phyloP scores from a whole-genome alignment of 2,329 filamentous ascomycete species.

The Neonectria coccinea region DNA sequence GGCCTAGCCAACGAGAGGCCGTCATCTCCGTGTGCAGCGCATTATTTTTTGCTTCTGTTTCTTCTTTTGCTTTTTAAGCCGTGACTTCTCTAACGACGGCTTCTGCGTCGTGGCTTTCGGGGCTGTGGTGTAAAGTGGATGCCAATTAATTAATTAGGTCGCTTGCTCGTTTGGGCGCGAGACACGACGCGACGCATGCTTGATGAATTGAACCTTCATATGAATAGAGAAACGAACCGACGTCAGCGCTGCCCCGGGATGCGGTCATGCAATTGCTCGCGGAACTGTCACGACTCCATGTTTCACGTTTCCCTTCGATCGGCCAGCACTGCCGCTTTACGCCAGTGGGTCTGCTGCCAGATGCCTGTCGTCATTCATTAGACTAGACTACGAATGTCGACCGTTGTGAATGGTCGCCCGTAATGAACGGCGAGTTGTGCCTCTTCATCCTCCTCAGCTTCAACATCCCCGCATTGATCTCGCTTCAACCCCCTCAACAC shows the following conservation, averaged over 20 bases:
- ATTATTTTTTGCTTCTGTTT: slow-evolving; percentile 18
- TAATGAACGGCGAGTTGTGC: neutral
- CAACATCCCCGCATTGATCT: neutral
- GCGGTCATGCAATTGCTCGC: slow-evolving; percentile 14
- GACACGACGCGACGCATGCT: neutral
- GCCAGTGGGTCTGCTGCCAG: neutral
- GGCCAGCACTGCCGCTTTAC: slow-evolving; percentile 1
- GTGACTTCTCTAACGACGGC: slow-evolving; percentile 18
- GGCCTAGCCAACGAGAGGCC: slow-evolving; percentile 9
- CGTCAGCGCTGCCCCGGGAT: slow-evolving; percentile 4
- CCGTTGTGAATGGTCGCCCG: slow-evolving; percentile 3
- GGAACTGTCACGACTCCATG: slow-evolving; percentile 17
- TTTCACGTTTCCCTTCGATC: slow-evolving; percentile 9
- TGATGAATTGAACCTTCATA: neutral
- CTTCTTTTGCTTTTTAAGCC: slow-evolving; percentile 22
- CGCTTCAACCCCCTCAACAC: neutral
- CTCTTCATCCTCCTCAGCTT: neutral
- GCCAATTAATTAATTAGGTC: too few species aligned
- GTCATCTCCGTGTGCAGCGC: neutral
- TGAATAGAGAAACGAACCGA: neutral
- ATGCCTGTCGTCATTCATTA: neutral
- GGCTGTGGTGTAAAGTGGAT: neutral
- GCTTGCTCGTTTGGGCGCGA: neutral
- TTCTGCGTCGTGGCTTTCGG: slow-evolving; percentile 31
- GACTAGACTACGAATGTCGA: too few species aligned